Conservation (phyloP, 2,329 filamentous ascomycete genomes). For the Alternaria tenuissima region DNA sequence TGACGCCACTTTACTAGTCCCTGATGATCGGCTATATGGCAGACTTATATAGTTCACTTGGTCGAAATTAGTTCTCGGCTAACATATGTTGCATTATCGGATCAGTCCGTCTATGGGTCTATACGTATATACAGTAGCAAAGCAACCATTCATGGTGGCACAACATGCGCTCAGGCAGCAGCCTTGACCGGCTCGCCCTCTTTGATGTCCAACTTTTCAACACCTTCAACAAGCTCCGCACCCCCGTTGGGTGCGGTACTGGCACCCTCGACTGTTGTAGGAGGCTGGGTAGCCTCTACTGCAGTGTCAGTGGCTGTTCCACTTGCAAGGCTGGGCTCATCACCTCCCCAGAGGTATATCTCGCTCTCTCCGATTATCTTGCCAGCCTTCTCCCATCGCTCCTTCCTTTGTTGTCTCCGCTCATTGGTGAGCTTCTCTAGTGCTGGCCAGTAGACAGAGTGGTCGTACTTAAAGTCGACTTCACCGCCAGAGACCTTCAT, state of each 20-base stretch:
- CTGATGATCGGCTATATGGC: background rate
- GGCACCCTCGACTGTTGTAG: background rate
- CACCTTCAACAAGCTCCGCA: conserved; percentile 26
- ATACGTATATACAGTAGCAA: background rate
- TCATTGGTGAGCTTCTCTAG: conserved; percentile 75
- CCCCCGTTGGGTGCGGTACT: conserved; percentile 8
- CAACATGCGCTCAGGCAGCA: conserved; percentile 9
- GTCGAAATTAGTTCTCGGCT: background rate
- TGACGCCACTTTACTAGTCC: background rate
- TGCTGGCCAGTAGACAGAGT: conserved; percentile 87
- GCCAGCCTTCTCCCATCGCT: conserved; percentile 81
- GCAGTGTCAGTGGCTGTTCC: conserved; percentile 9
- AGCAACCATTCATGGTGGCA: background rate
- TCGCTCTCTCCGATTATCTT: conserved; percentile 87
- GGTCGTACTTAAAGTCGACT: conserved; percentile 90
- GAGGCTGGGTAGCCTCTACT: background rate
- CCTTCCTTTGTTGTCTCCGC: conserved; percentile 67
- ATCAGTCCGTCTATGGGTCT: background rate
- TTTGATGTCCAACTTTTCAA: conserved; percentile 37
- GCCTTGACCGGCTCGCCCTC: conserved; percentile 28
- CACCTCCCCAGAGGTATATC: conserved; percentile 81
- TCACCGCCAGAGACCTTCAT: conserved; percentile 81
- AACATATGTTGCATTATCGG: background rate
- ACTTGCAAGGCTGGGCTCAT: conserved; percentile 37
- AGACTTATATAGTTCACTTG: background rate